phyloP scores from a whole-genome alignment of 2,329 filamentous ascomycete species.

The Arthrobotrys pseudoclavata region DNA sequence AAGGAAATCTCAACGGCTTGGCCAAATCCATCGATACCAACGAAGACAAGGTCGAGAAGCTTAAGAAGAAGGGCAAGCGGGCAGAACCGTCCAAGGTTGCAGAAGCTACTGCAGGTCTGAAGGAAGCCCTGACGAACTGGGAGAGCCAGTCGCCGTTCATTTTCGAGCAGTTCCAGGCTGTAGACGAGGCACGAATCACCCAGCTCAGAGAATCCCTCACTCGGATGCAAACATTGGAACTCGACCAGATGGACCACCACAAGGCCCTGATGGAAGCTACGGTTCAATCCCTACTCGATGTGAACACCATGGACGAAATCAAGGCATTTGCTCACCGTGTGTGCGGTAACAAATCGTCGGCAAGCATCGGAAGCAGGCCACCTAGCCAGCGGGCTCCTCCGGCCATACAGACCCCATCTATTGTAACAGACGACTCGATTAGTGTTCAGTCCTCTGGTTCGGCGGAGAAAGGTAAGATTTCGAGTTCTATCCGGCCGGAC shows the following conservation, averaged over 20 bases:
- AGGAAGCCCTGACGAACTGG: constrained; percentile 87
- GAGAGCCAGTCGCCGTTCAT: constrained; percentile 94
- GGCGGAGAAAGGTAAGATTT: constrained; percentile 62
- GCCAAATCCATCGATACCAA: constrained; percentile 87
- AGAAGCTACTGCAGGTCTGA: constrained; percentile 78
- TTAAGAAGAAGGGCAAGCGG: constrained; percentile 82
- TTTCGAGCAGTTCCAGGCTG: constrained; percentile 89
- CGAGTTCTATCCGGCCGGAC: neutral
- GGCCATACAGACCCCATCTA: constrained; percentile 66
- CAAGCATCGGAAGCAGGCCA: constrained; percentile 66
- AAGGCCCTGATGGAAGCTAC: constrained; percentile 82
- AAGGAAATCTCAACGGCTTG: constrained; percentile 82
- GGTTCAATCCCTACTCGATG: constrained; percentile 84
- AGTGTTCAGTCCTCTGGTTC: constrained; percentile 72
- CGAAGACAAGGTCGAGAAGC: constrained; percentile 86
- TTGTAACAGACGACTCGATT: constrained; percentile 70
- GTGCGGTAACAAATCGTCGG: constrained; percentile 64
- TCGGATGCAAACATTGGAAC: constrained; percentile 91
- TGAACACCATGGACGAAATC: constrained; percentile 89
- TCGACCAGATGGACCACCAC: constrained; percentile 84
- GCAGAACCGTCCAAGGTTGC: constrained; percentile 83
- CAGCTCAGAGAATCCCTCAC: constrained; percentile 91
- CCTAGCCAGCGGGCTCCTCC: constrained; percentile 63
- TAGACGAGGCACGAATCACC: constrained; percentile 90
- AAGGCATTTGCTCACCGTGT: constrained; percentile 73